Conservation (phyloP, 306 rosid species). For the Corylus avellana region DNA sequence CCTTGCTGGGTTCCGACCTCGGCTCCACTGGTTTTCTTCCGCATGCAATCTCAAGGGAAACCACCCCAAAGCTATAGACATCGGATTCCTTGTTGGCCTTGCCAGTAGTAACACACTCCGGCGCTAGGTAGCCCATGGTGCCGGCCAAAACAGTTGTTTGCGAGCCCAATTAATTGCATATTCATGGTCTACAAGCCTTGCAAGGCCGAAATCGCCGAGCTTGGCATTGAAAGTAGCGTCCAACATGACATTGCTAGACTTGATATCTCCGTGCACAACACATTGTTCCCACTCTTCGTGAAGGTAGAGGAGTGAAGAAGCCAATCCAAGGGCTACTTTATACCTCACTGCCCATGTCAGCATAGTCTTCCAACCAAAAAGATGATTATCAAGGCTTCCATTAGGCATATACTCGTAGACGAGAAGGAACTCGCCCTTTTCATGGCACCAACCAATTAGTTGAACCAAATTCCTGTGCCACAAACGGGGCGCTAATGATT, state of each 20-base stretch:
- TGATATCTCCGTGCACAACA: conserved; percentile 77
- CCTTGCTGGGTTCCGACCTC: conserved; percentile 41
- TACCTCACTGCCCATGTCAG: conserved; percentile 57
- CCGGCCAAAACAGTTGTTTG: conserved; percentile 79
- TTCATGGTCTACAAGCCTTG: conserved; percentile 70
- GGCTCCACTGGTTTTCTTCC: conserved; percentile 69
- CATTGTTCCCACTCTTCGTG: conserved; percentile 90
- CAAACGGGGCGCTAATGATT: conserved; percentile 53
- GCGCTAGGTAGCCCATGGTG: conserved; percentile 77
- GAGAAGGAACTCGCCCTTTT: conserved; percentile 63
- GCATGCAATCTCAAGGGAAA: conserved; percentile 65
- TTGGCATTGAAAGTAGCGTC: conserved; percentile 72
- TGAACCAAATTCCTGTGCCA: conserved; percentile 78
- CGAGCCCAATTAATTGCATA: too few species aligned
- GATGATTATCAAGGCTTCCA: conserved; percentile 80
- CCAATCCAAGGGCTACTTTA: conserved; percentile 63
- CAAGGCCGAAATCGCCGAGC: conserved; percentile 80
- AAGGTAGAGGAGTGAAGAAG: conserved; percentile 64
- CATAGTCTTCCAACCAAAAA: conserved; percentile 43
- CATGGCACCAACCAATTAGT: conserved; percentile 85
- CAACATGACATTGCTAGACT: conserved; percentile 73
- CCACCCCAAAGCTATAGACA: conserved; percentile 76
- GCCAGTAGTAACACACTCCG: conserved; percentile 66
- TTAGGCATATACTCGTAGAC: conserved; percentile 70
- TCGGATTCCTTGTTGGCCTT: conserved; percentile 74